These are phyloP conservation scores for Schoenoplectus triqueter DNA, from an alignment of 202 grass and related monocot species.

Conservation along the genomic window DNA sequence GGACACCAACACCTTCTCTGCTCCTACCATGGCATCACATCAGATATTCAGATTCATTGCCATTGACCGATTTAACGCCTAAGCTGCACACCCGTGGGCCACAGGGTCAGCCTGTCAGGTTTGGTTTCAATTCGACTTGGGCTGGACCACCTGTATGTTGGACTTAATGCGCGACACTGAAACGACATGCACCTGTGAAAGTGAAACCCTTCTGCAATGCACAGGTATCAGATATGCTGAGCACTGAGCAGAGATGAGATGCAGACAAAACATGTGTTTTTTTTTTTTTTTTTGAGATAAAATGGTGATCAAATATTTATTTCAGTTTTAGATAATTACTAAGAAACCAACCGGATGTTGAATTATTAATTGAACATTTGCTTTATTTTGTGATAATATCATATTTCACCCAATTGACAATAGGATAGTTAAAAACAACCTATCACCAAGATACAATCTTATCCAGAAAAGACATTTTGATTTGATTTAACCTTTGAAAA, in stretches of 20 bases:
- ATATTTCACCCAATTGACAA: not conserved
- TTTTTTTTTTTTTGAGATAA: not conserved
- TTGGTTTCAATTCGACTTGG: not conserved
- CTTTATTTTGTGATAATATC: not conserved
- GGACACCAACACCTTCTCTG: slow-evolving; percentile 14
- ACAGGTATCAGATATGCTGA: not conserved
- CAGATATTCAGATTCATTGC: not conserved
- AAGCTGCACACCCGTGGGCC: slow-evolving; percentile 8
- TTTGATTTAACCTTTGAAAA: slow-evolving; percentile 36
- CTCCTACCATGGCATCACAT: slow-evolving; percentile 6
- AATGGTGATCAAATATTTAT: not conserved
- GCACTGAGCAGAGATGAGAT: not conserved
- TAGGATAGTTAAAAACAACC: not conserved
- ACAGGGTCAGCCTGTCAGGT: not conserved
- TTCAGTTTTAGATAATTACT: not conserved
- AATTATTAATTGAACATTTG: not conserved
- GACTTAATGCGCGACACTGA: not conserved
- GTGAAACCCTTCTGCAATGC: not conserved
- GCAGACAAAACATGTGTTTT: slow-evolving; percentile 1
- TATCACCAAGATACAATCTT: slow-evolving; percentile 2
- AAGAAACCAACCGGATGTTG: not conserved
- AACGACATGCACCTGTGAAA: not conserved
- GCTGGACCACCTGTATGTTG: not conserved
- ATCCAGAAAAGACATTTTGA: slow-evolving; percentile 11
- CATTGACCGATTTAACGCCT: not conserved